Conservation (phyloP, 2,329 filamentous ascomycete species). For the Colletotrichum tropicicola region DNA sequence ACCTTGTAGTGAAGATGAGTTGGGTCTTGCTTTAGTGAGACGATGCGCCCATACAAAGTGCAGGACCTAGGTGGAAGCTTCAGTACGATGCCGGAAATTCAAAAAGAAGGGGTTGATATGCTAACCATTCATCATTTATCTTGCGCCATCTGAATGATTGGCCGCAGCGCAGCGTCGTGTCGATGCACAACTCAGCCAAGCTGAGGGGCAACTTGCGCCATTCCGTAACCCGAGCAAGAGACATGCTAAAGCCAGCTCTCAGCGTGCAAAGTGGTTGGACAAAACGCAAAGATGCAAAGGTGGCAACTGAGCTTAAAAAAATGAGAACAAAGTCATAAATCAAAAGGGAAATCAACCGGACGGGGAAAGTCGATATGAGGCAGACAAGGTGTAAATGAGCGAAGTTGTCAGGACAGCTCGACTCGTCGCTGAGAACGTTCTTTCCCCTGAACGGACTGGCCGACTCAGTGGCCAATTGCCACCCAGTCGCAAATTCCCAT, state of each 20-base stretch:
- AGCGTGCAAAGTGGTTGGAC: too few species aligned
- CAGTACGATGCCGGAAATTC: too few species aligned
- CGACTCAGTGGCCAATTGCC: conserved; percentile 13
- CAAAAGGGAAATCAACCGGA: too few species aligned
- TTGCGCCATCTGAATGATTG: conserved; percentile 98
- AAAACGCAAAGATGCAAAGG: not conserved
- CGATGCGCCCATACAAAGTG: conserved; percentile 82
- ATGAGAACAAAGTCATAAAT: not conserved
- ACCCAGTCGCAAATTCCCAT: not conserved
- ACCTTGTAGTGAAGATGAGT: conserved; percentile 82
- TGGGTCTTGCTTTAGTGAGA: conserved; percentile 86
- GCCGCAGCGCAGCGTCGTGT: conserved; percentile 92
- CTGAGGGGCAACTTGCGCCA: conserved; percentile 90
- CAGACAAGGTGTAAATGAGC: not conserved
- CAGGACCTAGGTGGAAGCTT: conserved; percentile 67
- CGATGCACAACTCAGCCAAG: conserved; percentile 88
- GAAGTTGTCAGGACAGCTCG: not conserved
- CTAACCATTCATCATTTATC: conserved; percentile 82
- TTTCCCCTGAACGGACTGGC: conserved; percentile 9
- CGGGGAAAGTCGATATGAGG: too few species aligned
- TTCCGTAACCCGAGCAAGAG: conserved; percentile 65
- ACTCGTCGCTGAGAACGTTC: not conserved
- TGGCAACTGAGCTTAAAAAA: not conserved
- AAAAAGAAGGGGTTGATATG: not conserved
- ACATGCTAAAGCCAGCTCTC: conserved; percentile 36